Evolutionary conservation across 2,329 filamentous ascomycete genomes (phyloP).

Genomic region (Aspergillus aculeatus): DNA sequence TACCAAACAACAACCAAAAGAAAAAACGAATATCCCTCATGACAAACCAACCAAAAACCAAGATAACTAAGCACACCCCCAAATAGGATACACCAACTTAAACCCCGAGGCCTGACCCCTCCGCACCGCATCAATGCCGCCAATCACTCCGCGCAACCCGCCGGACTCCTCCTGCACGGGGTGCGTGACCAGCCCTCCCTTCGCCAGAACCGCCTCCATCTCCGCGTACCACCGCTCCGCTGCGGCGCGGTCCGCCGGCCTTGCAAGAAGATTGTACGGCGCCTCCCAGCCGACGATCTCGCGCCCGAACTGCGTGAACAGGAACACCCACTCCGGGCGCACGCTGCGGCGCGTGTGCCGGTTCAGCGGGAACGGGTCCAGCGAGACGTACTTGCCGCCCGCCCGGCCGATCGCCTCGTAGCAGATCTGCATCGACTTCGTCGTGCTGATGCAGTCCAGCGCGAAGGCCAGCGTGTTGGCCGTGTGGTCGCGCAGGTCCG

Average conservation of each 20-base stretch:
- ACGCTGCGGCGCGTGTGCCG: not conserved
- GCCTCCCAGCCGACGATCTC: not conserved
- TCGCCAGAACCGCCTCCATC: not conserved
- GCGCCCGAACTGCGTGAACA: not conserved
- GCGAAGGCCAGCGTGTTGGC: slow-evolving; percentile 36
- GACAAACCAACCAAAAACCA: no score
- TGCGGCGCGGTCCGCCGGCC: not conserved
- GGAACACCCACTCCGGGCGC: slow-evolving; percentile 6
- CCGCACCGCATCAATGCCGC: not conserved
- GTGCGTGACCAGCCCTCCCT: not conserved
- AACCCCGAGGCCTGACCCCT: not conserved
- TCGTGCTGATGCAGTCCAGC: slow-evolving; percentile 44
- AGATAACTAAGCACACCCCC: no score
- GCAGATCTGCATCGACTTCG: slow-evolving; percentile 28
- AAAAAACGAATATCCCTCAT: no score
- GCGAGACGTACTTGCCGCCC: slow-evolving; percentile 26
- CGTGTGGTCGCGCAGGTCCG: slow-evolving; percentile 39
- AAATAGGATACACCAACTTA: not conserved
- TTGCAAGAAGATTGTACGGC: not conserved
- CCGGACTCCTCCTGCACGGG: not conserved
- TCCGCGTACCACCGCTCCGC: not conserved
- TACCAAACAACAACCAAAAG: no score
- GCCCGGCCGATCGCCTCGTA: slow-evolving; percentile 35
- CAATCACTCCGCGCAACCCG: not conserved
- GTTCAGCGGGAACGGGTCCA: slow-evolving; percentile 10